Conservation (phyloP, 2,329 filamentous ascomycete species). For the Neonectria neomacrospora region DNA sequence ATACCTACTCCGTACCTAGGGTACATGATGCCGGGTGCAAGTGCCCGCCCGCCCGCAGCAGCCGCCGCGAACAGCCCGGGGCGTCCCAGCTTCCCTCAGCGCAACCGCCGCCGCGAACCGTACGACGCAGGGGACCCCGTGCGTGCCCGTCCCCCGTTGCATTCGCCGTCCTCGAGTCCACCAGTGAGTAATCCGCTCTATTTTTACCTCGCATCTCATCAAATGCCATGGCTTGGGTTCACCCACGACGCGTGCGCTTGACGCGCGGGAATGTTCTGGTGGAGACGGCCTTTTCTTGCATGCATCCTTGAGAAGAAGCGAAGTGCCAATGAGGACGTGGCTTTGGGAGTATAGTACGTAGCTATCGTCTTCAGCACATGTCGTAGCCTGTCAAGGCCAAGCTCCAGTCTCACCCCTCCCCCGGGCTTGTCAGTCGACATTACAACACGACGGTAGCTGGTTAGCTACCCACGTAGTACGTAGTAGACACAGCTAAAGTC, state of each 20-base stretch:
- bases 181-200: slow-evolving; percentile 16
- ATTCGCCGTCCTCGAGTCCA: not conserved
- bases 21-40: too few species aligned
- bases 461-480: too few species aligned
- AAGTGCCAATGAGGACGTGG: too few species aligned
- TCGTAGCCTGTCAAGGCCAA: not conserved
- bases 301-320: not conserved
- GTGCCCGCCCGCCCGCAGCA: slow-evolving; percentile 16
- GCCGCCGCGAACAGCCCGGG: slow-evolving; percentile 11
- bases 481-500: not conserved
- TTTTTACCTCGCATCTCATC: not conserved
- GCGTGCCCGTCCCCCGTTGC: not conserved
- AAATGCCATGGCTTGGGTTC: not conserved
- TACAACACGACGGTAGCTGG: not conserved
- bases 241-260: not conserved
- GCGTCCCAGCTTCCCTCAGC: slow-evolving; percentile 10
- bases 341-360: too few species aligned
- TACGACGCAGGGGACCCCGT: slow-evolving; percentile 10
- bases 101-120: slow-evolving; percentile 19
- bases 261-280: slow-evolving; percentile 13
- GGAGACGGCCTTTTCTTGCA: not conserved
- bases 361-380: too few species aligned
- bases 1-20: too few species aligned
- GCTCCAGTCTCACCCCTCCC: not conserved
- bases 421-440: not conserved